A percentile compares a stretch with the other conserved stretches of the same genome.
Conservation (phyloP, 768 basidiomycete genomes). For the Suillus alpinus region DNA sequence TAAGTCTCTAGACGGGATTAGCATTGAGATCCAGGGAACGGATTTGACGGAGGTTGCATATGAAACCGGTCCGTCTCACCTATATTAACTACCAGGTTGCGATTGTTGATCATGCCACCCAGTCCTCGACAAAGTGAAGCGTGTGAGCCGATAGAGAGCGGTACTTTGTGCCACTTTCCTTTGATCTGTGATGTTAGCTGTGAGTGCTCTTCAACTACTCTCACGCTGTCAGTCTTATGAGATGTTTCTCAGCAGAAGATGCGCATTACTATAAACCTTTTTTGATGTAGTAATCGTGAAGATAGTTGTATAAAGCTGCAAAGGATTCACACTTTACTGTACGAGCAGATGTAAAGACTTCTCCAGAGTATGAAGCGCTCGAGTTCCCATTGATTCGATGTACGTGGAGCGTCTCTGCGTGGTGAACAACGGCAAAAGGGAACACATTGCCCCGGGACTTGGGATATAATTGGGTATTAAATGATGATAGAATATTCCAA, state of each 20-base stretch:
- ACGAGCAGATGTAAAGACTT: background rate
- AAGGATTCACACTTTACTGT: background rate
- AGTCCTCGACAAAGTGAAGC: background rate
- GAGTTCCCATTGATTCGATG: background rate
- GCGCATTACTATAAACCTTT: conserved; percentile 1
- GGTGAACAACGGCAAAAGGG: background rate
- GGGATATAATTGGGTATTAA: background rate
- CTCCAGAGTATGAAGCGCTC: background rate
- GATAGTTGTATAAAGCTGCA: background rate
- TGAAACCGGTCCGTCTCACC: conserved; percentile 55
- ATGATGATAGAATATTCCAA: background rate
- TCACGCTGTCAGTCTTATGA: background rate
- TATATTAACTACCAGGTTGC: background rate
- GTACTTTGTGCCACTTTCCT: background rate
- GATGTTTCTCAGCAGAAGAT: background rate
- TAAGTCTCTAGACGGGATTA: conserved; percentile 70
- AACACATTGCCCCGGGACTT: background rate
- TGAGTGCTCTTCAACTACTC: background rate
- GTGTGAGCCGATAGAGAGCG: background rate
- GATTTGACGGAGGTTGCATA: conserved; percentile 70
- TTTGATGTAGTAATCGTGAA: background rate
- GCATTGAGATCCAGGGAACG: conserved; percentile 83
- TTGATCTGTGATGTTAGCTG: conserved; percentile 1
- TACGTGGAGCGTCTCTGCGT: background rate
- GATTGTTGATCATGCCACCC: background rate